These are phyloP conservation scores for Wallacemonas sp. DNA, from an alignment of 208 protist species.

Conservation along the genomic window DNA sequence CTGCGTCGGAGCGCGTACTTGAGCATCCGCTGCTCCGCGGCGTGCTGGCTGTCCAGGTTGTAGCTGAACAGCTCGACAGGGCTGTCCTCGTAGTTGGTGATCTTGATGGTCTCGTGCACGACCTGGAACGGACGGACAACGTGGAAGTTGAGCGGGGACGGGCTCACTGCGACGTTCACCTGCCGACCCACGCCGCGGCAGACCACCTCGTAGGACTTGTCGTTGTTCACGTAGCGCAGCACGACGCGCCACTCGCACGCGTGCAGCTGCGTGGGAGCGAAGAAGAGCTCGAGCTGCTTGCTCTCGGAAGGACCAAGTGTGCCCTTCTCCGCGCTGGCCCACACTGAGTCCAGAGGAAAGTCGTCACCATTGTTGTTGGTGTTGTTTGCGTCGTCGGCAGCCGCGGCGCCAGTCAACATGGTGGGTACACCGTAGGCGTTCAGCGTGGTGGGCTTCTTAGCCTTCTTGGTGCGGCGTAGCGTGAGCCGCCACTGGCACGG, in stretches of 20 bases:
- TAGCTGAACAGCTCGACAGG: slow-evolving; percentile 90
- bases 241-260: slow-evolving; percentile 12
- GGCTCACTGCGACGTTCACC: slow-evolving; percentile 49
- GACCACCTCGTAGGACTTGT: slow-evolving; percentile 49
- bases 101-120: slow-evolving; percentile 51
- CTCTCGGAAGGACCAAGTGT: slow-evolving; percentile 63
- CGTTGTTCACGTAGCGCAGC: slow-evolving; percentile 66
- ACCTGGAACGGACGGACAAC: slow-evolving; percentile 77
- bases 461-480: slow-evolving; percentile 3
- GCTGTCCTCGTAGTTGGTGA: slow-evolving; percentile 86
- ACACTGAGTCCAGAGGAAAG: slow-evolving; percentile 53
- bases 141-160: slow-evolving; percentile 57
- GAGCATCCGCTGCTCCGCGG: slow-evolving; percentile 71
- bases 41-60: slow-evolving; percentile 78
- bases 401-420: neutral
- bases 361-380: slow-evolving; percentile 7
- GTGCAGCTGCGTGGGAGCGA: slow-evolving; percentile 33
- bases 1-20: slow-evolving; percentile 32
- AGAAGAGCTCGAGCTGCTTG: slow-evolving; percentile 72
- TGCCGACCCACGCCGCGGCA: slow-evolving; percentile 38
- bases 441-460: slow-evolving; percentile 29
- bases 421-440: neutral
- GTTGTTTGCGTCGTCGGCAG: slow-evolving; percentile 4
- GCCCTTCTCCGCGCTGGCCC: slow-evolving; percentile 61
- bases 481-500: slow-evolving; percentile 88